These are phyloP conservation scores for Termitomyces sp. DNA, from an alignment of 768 basidiomycete species.

Conservation along the genomic window DNA sequence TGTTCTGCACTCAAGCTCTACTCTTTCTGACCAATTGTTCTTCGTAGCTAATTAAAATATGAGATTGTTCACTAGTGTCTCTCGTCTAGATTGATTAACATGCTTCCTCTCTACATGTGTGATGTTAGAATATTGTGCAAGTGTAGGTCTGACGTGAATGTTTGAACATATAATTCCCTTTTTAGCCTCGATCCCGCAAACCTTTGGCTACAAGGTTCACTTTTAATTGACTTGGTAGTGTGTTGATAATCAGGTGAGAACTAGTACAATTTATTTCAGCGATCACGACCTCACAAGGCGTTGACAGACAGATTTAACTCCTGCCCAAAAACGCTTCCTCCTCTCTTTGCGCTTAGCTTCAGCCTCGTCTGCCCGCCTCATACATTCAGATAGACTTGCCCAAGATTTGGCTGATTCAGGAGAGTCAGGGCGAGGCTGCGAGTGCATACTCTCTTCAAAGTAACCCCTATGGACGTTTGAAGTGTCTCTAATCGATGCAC, in stretches of 20 bases:
- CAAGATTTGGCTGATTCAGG: neutral
- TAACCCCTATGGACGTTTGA: neutral
- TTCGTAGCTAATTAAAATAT: neutral
- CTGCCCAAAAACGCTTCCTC: neutral
- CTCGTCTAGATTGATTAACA: neutral
- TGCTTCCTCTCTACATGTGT: neutral
- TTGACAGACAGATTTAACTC: neutral
- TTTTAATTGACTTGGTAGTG: neutral
- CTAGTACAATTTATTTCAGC: neutral
- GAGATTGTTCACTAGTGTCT: neutral
- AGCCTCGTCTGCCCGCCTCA: neutral
- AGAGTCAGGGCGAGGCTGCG: neutral
- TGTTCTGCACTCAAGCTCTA: neutral
- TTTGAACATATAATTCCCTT: neutral
- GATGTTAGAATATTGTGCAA: neutral
- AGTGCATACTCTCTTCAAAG: neutral
- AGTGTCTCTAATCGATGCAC: neutral
- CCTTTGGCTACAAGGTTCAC: neutral
- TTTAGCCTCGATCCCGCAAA: neutral
- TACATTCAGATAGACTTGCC: neutral
- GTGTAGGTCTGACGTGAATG: neutral
- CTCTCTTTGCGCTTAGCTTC: neutral
- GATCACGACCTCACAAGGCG: neutral
- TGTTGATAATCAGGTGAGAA: neutral
- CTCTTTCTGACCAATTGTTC: neutral